These are phyloP conservation scores for Canavalia ensiformis DNA, from an alignment of 306 rosid species.

Conservation along the genomic window DNA sequence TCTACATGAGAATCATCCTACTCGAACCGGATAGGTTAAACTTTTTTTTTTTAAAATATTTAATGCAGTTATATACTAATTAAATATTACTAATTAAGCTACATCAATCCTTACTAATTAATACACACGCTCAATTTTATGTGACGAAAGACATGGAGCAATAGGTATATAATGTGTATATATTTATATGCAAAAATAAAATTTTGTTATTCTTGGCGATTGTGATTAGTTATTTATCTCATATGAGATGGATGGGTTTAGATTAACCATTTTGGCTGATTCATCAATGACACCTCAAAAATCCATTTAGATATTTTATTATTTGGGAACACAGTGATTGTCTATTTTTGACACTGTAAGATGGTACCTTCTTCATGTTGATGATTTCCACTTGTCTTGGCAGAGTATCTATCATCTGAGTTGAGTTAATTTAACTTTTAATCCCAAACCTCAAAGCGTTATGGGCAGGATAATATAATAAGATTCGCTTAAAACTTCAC, in stretches of 20 bases:
- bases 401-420: not conserved
- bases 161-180: not conserved
- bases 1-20: too few relatives aligned
- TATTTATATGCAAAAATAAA: not conserved
- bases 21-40: too few relatives aligned
- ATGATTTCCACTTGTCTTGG: constrained; percentile 48
- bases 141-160: not conserved
- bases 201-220: constrained; percentile 19
- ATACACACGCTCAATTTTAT: too few relatives aligned
- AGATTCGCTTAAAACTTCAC: constrained; percentile 12
- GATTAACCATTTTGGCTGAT: too few relatives aligned
- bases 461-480: constrained; percentile 55
- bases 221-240: constrained; percentile 30
- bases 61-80: too few relatives aligned
- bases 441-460: constrained; percentile 35
- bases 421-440: constrained; percentile 20
- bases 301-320: constrained; percentile 22
- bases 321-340: not conserved
- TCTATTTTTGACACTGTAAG: not conserved
- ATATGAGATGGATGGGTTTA: too few relatives aligned
- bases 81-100: too few relatives aligned
- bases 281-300: constrained; percentile 12
- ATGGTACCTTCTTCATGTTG: constrained; percentile 26
- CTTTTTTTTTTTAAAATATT: too few relatives aligned
- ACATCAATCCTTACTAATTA: too few relatives aligned